These are phyloP conservation scores for Penicillium simplicissimum DNA, from an alignment of 495 filamentous ascomycete genomes.

Conservation along the genomic window DNA sequence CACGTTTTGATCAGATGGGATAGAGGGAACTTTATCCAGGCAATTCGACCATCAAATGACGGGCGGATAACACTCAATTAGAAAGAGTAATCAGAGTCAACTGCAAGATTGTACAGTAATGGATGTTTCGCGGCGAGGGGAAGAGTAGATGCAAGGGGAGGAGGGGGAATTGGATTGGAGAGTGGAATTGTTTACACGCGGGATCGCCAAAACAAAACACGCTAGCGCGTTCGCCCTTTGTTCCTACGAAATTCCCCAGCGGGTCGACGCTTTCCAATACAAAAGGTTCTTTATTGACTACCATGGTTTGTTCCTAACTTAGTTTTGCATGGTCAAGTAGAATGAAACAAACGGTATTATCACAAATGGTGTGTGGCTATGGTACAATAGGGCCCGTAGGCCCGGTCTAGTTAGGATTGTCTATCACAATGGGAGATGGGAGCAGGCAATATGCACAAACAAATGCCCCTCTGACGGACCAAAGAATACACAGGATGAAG, in stretches of 20 bases:
- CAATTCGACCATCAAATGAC: conserved; percentile 26
- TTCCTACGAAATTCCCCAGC: background rate
- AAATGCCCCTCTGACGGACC: background rate
- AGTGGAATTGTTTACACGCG: conserved; percentile 33
- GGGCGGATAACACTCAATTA: background rate
- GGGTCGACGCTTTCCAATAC: background rate
- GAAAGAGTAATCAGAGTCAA: background rate
- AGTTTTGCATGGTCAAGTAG: background rate
- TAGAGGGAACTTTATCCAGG: background rate
- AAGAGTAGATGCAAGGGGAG: conserved; percentile 28
- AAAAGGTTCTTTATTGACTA: background rate
- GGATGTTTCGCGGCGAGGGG: conserved; percentile 5
- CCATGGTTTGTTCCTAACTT: background rate
- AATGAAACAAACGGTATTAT: background rate
- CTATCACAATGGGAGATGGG: conserved; percentile 13
- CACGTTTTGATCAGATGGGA: conserved; percentile 10
- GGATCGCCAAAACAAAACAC: conserved; percentile 40
- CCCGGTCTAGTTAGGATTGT: conserved; percentile 5
- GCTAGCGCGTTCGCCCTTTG: conserved; percentile 28
- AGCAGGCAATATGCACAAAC: conserved; percentile 1
- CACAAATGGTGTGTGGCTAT: conserved; percentile 7
- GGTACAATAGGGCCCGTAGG: conserved; percentile 5
- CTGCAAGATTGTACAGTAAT: conserved; percentile 1
- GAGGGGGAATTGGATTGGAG: conserved; percentile 21
- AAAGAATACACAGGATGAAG: conserved; percentile 7